Base-by-base conservation (phyloP, 345 rosid genomes). In the Combretum micranthum region DNA sequence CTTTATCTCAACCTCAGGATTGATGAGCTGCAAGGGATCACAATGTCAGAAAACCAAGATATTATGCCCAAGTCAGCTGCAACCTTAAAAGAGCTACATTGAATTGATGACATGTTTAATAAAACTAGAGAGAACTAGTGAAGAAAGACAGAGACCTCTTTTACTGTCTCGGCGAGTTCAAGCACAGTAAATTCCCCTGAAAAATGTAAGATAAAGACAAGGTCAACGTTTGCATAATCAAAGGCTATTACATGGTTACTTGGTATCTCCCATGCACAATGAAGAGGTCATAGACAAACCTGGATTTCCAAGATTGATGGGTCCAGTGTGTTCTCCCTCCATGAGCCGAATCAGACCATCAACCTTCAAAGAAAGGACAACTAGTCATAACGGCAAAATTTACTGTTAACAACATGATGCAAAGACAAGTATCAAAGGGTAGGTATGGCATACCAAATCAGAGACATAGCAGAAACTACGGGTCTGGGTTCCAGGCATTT, bases 391-490 rank as follows among this genome's bases (percentile, higher is more conserved):
- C 5, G 11, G 20, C 17, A 52, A n/a, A 18, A 26, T 20, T 43
- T 16, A 22, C 43, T 17, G 23, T 25, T n/a, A 42, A 47, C 1
- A 15, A 10, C 6, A 49, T 56, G 17, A 47, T 25, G 43, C 44
- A 19, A 43, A 42, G 25, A 18, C 39, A 7, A 7, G 3, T 3
- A 25, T 25, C 47, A 16, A 20, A 51, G 7, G 15, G 18, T 32
- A 16, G 5, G 4, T 42, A 15, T 26, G 32, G 21, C 73, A 4
- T 73, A 87, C 99, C 96, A 93, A 83, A 79, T 93, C 99, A 59
- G 97, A 85, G 20, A 93, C 96, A 53, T 77, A 93, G 63, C 99
- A 93, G 79, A 93, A 93, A 61, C 99, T 93, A 61, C 99, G 97
- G 18, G 97, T 93, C 63, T 93, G 99, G 11, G 94, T 83, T 65